Conservation (phyloP, 768 basidiomycete species). For the Hydnomerulius pinastri region DNA sequence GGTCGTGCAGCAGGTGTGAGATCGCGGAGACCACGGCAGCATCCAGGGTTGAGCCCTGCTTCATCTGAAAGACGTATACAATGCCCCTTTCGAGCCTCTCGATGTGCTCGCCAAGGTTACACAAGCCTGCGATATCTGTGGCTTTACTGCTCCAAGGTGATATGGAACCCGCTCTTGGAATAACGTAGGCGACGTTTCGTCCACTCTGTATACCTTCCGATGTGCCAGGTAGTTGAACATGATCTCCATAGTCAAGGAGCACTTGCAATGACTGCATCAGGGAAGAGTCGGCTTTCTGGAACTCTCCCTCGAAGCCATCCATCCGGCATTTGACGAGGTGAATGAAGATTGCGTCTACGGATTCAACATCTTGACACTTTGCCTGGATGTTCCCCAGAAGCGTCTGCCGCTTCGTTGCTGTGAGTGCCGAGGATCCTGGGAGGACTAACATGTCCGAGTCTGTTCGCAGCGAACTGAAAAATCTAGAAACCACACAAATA, state of each 20-base stretch:
- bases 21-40: constrained; percentile 53
- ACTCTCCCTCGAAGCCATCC: constrained; percentile 43
- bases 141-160: constrained; percentile 99
- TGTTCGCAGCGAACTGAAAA: constrained; percentile 1
- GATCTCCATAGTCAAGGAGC: constrained; percentile 85
- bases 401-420: constrained; percentile 65
- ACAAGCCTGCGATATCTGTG: constrained; percentile 89
- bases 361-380: constrained; percentile 50
- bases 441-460: constrained; percentile 86
- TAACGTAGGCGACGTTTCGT: constrained; percentile 62
- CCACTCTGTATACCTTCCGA: constrained; percentile 31
- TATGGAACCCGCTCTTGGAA: constrained; percentile 87
- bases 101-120: constrained; percentile 72
- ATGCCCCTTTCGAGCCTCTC: constrained; percentile 86
- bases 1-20: constrained; percentile 81
- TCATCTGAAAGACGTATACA: constrained; percentile 61
- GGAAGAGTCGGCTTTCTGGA: constrained; percentile 45
- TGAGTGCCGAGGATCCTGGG: constrained; percentile 74
- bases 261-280: constrained; percentile 59
- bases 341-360: constrained; percentile 82
- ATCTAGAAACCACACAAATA: no score
- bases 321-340: constrained; percentile 78
- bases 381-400: constrained; percentile 64
- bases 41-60: constrained; percentile 42
- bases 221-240: constrained; percentile 53